Evolutionary conservation across 805 yeast species (phyloP).

Genomic region (Wickerhamomyces rabaulensis): DNA sequence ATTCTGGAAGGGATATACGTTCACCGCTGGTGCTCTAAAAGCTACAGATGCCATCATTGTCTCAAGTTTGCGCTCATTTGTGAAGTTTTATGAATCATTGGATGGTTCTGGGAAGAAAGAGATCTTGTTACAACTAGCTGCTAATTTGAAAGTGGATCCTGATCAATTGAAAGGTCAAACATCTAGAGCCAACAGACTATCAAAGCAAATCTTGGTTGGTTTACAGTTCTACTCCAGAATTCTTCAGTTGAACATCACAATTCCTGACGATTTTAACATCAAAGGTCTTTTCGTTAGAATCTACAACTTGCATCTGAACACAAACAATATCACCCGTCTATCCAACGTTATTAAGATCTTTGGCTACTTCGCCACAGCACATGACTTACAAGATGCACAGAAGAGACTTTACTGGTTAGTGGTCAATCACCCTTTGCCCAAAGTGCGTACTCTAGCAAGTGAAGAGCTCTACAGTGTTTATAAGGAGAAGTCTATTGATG

Average conservation of each 20-base stretch:
- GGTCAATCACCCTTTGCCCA: slow-evolving; percentile 27
- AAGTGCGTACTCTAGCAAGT: slow-evolving; percentile 33
- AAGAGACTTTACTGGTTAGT: slow-evolving; percentile 24
- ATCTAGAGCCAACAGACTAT: slow-evolving; percentile 10
- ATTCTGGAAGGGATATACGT: slow-evolving; percentile 52
- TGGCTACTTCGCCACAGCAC: slow-evolving; percentile 28
- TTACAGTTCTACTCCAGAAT: slow-evolving; percentile 21
- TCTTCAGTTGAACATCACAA: slow-evolving; percentile 14
- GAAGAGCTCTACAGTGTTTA: slow-evolving; percentile 37
- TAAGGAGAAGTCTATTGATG: slow-evolving; percentile 28
- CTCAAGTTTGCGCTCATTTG: slow-evolving; percentile 35
- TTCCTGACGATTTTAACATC: slow-evolving; percentile 20
- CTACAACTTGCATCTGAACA: slow-evolving; percentile 53
- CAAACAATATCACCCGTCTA: slow-evolving; percentile 34
- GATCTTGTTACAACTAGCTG: slow-evolving; percentile 22
- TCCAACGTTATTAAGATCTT: slow-evolving; percentile 38
- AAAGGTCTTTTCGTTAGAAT: slow-evolving; percentile 39
- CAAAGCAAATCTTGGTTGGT: slow-evolving; percentile 18
- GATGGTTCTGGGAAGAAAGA: slow-evolving; percentile 6
- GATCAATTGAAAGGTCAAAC: background rate
- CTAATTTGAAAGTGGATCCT: slow-evolving; percentile 23
- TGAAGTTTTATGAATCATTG: slow-evolving; percentile 24
- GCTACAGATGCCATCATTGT: slow-evolving; percentile 42
- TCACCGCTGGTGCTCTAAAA: slow-evolving; percentile 53
- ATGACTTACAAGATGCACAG: slow-evolving; percentile 14